Evolutionary conservation across 495 filamentous ascomycete genomes (phyloP).

Genomic region (Bombardia bombarda): DNA sequence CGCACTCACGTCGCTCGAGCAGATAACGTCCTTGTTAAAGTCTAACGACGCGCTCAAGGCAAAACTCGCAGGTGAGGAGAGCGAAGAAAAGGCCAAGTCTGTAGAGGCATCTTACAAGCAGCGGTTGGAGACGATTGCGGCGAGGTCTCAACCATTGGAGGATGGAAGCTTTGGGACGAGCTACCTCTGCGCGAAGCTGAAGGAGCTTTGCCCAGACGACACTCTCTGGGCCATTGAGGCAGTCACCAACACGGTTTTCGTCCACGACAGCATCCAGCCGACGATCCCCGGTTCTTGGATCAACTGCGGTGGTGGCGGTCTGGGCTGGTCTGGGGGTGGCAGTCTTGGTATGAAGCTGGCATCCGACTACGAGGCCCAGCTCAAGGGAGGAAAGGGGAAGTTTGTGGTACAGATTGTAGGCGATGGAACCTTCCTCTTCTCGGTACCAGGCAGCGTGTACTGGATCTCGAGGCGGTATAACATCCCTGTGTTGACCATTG

Average conservation of each 20-base stretch:
- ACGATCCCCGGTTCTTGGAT: conserved; percentile 76
- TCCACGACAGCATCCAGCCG: conserved; percentile 74
- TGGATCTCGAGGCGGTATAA: conserved; percentile 85
- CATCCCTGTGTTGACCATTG: conserved; percentile 83
- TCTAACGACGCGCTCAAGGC: conserved; percentile 34
- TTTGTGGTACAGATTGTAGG: conserved; percentile 93
- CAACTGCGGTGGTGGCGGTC: conserved; percentile 88
- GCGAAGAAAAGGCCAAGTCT: conserved; percentile 42
- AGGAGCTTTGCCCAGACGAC: conserved; percentile 58
- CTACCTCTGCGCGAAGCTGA: conserved; percentile 60
- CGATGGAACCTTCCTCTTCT: conserved; percentile 87
- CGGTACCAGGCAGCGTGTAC: conserved; percentile 82
- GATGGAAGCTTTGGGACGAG: conserved; percentile 63
- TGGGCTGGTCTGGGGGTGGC: conserved; percentile 93
- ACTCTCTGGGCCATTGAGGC: conserved; percentile 84
- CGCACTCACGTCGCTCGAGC: conserved; percentile 59
- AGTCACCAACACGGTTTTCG: conserved; percentile 72
- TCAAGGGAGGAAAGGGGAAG: conserved; percentile 58
- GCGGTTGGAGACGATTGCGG: conserved; percentile 50
- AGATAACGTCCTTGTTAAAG: conserved; percentile 54
- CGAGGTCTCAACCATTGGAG: conserved; percentile 45
- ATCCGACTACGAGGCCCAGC: conserved; percentile 51
- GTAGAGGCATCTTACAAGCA: conserved; percentile 53
- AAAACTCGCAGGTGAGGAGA: conserved; percentile 38
- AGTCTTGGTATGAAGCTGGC: conserved; percentile 85